Base-by-base conservation (phyloP, 371 early-diverging fungal species). In the Mucor circinelloides region DNA sequence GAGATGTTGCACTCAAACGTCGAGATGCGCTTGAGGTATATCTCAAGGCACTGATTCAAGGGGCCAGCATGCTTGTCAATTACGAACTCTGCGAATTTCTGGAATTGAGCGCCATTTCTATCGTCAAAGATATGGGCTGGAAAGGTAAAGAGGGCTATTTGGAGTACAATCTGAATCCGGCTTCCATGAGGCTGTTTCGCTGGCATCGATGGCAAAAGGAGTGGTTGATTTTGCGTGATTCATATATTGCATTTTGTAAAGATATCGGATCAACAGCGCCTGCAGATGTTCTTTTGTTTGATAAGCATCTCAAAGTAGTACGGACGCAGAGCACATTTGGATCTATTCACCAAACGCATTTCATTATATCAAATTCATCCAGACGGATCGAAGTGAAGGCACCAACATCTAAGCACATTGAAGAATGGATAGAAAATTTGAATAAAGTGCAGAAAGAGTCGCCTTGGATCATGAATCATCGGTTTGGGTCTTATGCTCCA, bases 61-160 rank as follows among this genome's bases (percentile, higher is more conserved):
- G 62, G 2, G 77, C 89, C 27, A 85, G 85, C 32, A 69, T 89
- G 65, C 70, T 72, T 1, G 79, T 87, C 30, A 80, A 83, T 4
- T 85, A 83, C 63, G 93, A 93, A 32, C 73, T 94, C 15, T 90
- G 88, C 71, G 92, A 90, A 58, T 94, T 94, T 69, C 66, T 94
- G 38, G 93, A 93, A 66, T 70, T 94, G 56, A 88, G 91, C 64
- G 86, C 85, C 1, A 75, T 89, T 36, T 92, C 93, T 7, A 81
- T 94, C 56, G 79, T 80, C 32, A 86, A 83, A 59, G 90, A 90
- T 62, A 88, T 91, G 82, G 92, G 94, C 0, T 93, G 93, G 93
- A 94, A 94, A 70, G 93, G 93, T 28, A 93, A 92, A 63, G 95
- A 94, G 73, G 92, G 91, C 2, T 88, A 88, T 60, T 69, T 94